These are phyloP conservation scores for Lepidium sativum DNA, from an alignment of 345 rosid genomes.

Conservation along the genomic window DNA sequence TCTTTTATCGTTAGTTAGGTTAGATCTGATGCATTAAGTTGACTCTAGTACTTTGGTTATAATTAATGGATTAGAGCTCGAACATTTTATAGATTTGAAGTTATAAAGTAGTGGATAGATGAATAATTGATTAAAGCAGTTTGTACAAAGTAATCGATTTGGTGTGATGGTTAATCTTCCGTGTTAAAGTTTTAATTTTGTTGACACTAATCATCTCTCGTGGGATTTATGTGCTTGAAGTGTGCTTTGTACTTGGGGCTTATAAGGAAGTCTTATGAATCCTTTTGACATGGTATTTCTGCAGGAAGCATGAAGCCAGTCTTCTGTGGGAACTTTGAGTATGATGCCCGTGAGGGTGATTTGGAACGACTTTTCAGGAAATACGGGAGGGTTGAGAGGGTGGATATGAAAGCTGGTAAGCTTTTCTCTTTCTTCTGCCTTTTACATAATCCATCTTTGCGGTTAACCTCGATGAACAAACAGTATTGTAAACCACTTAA, in stretches of 20 bases:
- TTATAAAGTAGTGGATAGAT: not conserved
- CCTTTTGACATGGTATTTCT: not conserved
- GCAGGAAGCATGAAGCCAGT: constrained; percentile 65
- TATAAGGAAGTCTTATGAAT: not conserved
- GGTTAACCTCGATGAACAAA: not conserved
- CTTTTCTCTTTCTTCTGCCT: not conserved
- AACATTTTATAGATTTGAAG: not conserved
- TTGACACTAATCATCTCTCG: not conserved
- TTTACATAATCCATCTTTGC: not conserved
- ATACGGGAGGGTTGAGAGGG: constrained; percentile 83
- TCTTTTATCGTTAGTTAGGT: not conserved
- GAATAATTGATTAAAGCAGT: not conserved
- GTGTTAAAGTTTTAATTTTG: not conserved
- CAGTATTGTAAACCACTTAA: not conserved
- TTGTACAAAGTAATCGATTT: not conserved
- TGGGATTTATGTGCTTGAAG: not conserved
- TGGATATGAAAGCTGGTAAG: constrained; percentile 96
- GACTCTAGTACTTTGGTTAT: not conserved
- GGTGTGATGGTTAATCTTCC: not conserved
- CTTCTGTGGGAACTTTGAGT: constrained; percentile 93
- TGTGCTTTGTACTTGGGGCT: not conserved
- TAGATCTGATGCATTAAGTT: not conserved
- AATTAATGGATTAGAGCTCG: not conserved
- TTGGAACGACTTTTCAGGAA: constrained; percentile 78
- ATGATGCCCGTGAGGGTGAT: constrained; percentile 80